A percentile compares a stretch with the other conserved stretches of the same genome.
Conservation (phyloP, 495 filamentous ascomycete genomes). For the Hyphodiscus hymeniophilus region DNA sequence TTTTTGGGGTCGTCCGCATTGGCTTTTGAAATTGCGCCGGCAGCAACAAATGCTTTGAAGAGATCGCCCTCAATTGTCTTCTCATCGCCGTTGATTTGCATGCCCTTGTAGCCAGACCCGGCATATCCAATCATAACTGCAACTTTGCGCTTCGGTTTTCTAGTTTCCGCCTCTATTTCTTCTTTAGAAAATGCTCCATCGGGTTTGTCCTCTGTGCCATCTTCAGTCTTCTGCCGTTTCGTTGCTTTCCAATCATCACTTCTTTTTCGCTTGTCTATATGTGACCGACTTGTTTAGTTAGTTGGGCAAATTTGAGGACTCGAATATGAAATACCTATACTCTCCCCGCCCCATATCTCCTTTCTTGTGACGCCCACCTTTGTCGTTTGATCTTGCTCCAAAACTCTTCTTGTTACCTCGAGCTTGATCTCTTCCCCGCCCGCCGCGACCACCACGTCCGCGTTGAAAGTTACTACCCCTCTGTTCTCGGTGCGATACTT, state of each 20-base stretch:
- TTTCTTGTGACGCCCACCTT: slow-evolving; percentile 43
- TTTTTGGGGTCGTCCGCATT: slow-evolving; percentile 97
- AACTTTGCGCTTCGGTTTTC: slow-evolving; percentile 89
- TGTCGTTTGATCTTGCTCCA: slow-evolving; percentile 22
- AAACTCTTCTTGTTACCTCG: slow-evolving; percentile 11
- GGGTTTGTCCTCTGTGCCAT: slow-evolving; percentile 32
- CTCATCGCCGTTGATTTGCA: slow-evolving; percentile 72
- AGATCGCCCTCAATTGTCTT: slow-evolving; percentile 97
- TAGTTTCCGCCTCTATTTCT: slow-evolving; percentile 76
- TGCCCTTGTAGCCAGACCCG: slow-evolving; percentile 93
- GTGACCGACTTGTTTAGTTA: slow-evolving; percentile 57
- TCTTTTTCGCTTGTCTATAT: slow-evolving; percentile 56
- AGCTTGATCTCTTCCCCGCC: slow-evolving; percentile 26
- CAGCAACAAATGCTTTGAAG: slow-evolving; percentile 80
- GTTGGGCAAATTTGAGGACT: slow-evolving; percentile 23
- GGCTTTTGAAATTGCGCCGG: slow-evolving; percentile 89
- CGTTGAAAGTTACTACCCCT: slow-evolving; percentile 10
- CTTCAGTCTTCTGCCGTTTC: slow-evolving; percentile 42
- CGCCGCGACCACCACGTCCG: slow-evolving; percentile 7
- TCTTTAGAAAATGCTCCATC: slow-evolving; percentile 57
- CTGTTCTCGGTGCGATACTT: slow-evolving; percentile 1
- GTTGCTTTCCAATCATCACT: slow-evolving; percentile 44
- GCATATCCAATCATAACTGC: slow-evolving; percentile 92
- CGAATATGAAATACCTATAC: slow-evolving; percentile 44
- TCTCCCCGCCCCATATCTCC: slow-evolving; percentile 58